Evolutionary conservation across 805 yeast species (phyloP), one percentile per base, ranked within the genome.

Genomic region (Spathaspora gorwiae): DNA sequence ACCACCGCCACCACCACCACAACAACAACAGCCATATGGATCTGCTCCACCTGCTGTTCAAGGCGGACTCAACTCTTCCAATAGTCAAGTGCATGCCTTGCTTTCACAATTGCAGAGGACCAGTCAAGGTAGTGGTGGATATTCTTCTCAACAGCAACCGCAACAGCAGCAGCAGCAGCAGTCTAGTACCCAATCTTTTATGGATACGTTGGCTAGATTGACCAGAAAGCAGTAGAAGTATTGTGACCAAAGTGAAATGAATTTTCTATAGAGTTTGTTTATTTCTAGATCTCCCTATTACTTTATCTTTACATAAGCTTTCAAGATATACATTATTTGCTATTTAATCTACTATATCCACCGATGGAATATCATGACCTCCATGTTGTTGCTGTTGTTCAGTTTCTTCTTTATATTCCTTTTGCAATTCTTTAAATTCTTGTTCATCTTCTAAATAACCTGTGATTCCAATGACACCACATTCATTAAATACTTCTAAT

Each of bases 391-490:
- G 40, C 24, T 43, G 35, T 7, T 30, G 40, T 26, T 15, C 26
- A n/a, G 32, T 15, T 32, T 27, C 53, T 36, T 64, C 68, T 12
- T 64, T 64, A 41, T 76, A 79, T 47, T 79, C 78, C 45, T 76
- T 66, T 53, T 77, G 73, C 43, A 79, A 61, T 47, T 73, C 70
- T 44, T 77, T 63, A 62, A 85, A 87, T 46, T 87, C 87, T 15
- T 76, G 70, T 58, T 84, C 90, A 59, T 85, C 80, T 53, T 87
- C 94, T 44, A 86, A 64, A 33, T 84, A 65, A 0, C 85, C 95
- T 54, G 82, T 86, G 35, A 92, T 81, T 32, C 92, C 89, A 57
- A 92, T 82, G 30, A 89, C 90, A 9, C 87, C 90, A 57, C 90
- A 84, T 56, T 83, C 80, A 54, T 88, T 84, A 57, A 92, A 83